Conservation (phyloP, 805 yeast species). For the Nakazawaea anatomiae region DNA sequence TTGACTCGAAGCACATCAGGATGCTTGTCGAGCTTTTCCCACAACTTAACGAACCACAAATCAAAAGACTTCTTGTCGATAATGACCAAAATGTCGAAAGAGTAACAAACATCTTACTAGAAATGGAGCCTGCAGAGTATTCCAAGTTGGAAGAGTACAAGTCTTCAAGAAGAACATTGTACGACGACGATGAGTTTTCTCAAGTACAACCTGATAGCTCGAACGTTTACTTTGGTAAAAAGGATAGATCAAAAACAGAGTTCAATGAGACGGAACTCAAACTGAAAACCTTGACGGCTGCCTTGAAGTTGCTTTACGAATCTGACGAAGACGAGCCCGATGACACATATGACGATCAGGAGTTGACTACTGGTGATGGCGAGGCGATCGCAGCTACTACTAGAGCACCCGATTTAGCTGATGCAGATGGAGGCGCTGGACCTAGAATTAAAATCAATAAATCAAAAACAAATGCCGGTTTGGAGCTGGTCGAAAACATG, state of each 20-base stretch:
- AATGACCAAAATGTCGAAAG: constrained; percentile 48
- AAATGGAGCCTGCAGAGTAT: constrained; percentile 42
- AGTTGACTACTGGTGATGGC: constrained; percentile 25
- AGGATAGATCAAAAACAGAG: constrained; percentile 14
- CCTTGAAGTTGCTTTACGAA: constrained; percentile 59
- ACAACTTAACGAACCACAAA: constrained; percentile 39
- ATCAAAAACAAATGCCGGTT: constrained; percentile 17
- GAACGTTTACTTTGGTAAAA: constrained; percentile 29
- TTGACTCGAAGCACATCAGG: constrained; percentile 31
- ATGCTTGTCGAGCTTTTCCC: constrained; percentile 63
- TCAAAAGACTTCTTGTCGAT: constrained; percentile 40
- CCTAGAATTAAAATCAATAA: constrained; percentile 6
- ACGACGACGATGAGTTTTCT: constrained; percentile 26
- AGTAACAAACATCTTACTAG: constrained; percentile 56
- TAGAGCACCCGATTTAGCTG: constrained; percentile 10
- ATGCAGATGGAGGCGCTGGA: constrained; percentile 13
- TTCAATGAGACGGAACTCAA: constrained; percentile 36
- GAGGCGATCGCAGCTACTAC: background rate
- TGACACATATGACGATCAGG: constrained; percentile 64
- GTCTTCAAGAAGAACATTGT: constrained; percentile 19
- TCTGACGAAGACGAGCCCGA: constrained; percentile 84
- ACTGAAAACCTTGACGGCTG: constrained; percentile 49
- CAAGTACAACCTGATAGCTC: constrained; percentile 22
- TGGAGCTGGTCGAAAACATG: constrained; percentile 44
- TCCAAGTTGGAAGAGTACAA: constrained; percentile 26